phyloP scores from a whole-genome alignment of 208 protist species.

The Lotmaria passim region DNA sequence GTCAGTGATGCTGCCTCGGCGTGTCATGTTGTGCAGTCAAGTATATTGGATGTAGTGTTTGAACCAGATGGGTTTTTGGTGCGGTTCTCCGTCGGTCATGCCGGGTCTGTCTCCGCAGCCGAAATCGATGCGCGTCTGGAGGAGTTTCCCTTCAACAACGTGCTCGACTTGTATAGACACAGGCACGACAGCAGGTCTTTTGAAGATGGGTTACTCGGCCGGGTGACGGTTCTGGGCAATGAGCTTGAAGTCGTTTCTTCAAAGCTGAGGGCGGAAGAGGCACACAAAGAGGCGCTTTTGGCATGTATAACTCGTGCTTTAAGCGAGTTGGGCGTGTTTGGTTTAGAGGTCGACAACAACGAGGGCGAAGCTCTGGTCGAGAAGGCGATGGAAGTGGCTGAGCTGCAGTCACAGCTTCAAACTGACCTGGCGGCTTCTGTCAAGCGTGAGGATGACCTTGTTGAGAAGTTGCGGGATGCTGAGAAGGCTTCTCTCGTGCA shows the following conservation, averaged over 20 bases:
- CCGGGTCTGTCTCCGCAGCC: background rate
- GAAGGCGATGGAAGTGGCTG: background rate
- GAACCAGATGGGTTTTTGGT: background rate
- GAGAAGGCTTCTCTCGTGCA: background rate
- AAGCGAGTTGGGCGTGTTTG: background rate
- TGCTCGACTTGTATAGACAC: background rate
- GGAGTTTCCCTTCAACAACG: constrained; percentile 3
- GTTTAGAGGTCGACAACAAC: background rate
- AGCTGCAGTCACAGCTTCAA: background rate
- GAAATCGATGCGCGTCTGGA: background rate
- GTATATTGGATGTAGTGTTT: background rate
- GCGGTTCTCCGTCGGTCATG: background rate
- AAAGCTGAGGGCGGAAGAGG: background rate
- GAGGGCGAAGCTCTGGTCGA: background rate
- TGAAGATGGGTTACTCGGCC: background rate
- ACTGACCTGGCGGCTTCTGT: background rate
- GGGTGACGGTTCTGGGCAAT: background rate
- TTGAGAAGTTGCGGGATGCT: background rate
- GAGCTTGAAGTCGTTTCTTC: background rate
- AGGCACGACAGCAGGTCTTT: background rate
- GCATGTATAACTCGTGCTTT: background rate
- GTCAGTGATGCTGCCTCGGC: background rate
- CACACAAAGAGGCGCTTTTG: background rate
- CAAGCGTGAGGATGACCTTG: background rate
- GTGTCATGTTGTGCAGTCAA: background rate